These are phyloP conservation scores for Rhododendron ferrugineum DNA, from an alignment of 148 eudicot species.

Conservation along the genomic window DNA sequence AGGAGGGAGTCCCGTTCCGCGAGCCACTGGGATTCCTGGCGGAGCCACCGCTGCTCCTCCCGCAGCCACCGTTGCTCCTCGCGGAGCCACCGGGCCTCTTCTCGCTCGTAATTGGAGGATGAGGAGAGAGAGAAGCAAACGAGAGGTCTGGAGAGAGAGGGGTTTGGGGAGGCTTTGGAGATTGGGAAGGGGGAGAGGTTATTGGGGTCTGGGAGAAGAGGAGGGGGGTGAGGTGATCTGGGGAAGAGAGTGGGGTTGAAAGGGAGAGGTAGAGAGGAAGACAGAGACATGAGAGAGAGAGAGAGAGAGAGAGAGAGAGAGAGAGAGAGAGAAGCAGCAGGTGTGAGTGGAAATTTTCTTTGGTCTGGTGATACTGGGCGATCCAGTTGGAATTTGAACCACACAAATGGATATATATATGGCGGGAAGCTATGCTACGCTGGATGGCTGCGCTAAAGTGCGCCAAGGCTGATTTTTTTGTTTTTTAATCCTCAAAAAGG, in stretches of 20 bases:
- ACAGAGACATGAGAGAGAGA: constrained; percentile 2
- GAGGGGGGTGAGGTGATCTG: neutral
- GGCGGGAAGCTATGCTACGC: neutral
- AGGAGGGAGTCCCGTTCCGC: constrained; percentile 58
- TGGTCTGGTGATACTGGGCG: neutral
- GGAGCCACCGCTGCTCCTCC: constrained; percentile 93
- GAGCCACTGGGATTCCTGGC: constrained; percentile 73
- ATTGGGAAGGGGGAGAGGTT: constrained; percentile 1
- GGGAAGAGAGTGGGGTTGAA: constrained; percentile 3
- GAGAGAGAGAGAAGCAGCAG: neutral
- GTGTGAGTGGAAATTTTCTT: neutral
- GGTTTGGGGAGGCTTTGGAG: neutral
- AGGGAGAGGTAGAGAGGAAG: constrained; percentile 14
- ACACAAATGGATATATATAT: neutral
- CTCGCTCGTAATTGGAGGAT: constrained; percentile 25
- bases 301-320: constrained; percentile 5
- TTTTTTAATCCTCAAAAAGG: too few species aligned
- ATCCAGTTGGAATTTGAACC: constrained; percentile 1
- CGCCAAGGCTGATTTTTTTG: neutral
- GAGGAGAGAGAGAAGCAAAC: constrained; percentile 23
- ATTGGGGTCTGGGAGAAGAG: neutral
- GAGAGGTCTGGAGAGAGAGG: constrained; percentile 15
- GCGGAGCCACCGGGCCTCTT: constrained; percentile 77
- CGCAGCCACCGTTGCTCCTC: constrained; percentile 93
- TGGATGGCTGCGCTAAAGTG: neutral